Evolutionary conservation across 176 grass and related monocot genomes (phyloP).

Genomic region (Triticum turgidum): DNA sequence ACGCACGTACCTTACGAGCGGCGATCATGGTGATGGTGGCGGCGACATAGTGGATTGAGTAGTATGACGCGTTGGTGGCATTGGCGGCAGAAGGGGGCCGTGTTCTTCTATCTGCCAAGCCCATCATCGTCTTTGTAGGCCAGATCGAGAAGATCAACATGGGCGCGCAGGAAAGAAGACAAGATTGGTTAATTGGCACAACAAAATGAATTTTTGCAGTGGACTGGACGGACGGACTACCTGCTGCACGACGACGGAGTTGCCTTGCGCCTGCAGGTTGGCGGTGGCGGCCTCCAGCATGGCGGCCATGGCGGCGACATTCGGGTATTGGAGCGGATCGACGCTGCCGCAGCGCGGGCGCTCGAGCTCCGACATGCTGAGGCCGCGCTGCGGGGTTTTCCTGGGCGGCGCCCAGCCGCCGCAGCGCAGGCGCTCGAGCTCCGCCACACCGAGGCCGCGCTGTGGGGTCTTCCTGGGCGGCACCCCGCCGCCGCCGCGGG

Average conservation of each 20-base stretch:
- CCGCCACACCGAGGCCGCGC: no score
- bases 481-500: no score
- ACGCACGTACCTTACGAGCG: no score
- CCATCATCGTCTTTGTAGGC: conserved; percentile 33
- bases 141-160: background rate
- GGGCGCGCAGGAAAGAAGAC: background rate
- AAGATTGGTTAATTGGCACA: background rate
- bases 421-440: no score
- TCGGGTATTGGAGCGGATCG: conserved; percentile 44
- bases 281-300: conserved; percentile 5
- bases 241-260: conserved; percentile 15
- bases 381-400: no score
- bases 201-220: background rate
- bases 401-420: no score
- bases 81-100: background rate
- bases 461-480: no score
- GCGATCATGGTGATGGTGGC: no score
- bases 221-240: conserved; percentile 2
- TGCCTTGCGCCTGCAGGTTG: background rate
- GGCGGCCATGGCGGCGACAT: conserved; percentile 13
- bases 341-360: background rate
- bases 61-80: no score
- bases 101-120: conserved; percentile 25
- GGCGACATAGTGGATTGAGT: no score
- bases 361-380: no score